Evolutionary conservation across 495 filamentous ascomycete species (phyloP).

Genomic region (Aspergillus baeticus): DNA sequence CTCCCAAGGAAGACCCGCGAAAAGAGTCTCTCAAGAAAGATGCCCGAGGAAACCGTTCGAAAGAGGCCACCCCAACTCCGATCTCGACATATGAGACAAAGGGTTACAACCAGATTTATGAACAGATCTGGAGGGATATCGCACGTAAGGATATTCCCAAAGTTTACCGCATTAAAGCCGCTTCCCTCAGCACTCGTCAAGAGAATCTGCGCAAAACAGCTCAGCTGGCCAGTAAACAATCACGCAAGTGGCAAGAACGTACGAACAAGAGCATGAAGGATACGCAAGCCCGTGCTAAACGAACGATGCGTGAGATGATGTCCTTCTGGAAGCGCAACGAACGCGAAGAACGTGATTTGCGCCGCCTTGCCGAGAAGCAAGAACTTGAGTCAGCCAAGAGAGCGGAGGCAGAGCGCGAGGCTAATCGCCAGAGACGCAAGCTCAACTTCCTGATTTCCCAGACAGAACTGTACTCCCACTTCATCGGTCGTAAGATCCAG

Average conservation of each 20-base stretch:
- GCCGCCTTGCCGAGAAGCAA: conserved; percentile 91
- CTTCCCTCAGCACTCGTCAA: conserved; percentile 77
- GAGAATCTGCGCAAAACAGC: conserved; percentile 97
- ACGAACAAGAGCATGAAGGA: conserved; percentile 99
- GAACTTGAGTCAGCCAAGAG: conserved; percentile 96
- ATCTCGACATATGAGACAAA: conserved; percentile 72
- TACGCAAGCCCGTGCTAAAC: conserved; percentile 92
- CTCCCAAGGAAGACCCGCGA: conserved; percentile 64
- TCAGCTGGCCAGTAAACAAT: conserved; percentile 95
- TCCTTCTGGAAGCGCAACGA: conserved; percentile 99
- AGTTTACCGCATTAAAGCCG: conserved; percentile 79
- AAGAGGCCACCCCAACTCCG: conserved; percentile 60
- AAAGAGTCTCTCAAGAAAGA: conserved; percentile 52
- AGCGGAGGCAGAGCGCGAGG: conserved; percentile 94
- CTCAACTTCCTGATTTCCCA: conserved; percentile 99
- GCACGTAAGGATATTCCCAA: conserved; percentile 91
- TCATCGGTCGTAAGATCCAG: conserved; percentile 98
- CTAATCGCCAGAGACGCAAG: conserved; percentile 95
- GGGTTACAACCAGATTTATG: conserved; percentile 94
- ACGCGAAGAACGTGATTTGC: conserved; percentile 89
- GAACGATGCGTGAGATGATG: conserved; percentile 99
- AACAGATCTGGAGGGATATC: conserved; percentile 96
- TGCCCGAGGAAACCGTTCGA: conserved; percentile 54
- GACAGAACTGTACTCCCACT: conserved; percentile 98
- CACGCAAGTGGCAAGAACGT: conserved; percentile 91